Percentiles rank a stretch among this genome's conserved stretches.
Conservation (phyloP, 352 stramenopile species). For the Phytophthora idaei region DNA sequence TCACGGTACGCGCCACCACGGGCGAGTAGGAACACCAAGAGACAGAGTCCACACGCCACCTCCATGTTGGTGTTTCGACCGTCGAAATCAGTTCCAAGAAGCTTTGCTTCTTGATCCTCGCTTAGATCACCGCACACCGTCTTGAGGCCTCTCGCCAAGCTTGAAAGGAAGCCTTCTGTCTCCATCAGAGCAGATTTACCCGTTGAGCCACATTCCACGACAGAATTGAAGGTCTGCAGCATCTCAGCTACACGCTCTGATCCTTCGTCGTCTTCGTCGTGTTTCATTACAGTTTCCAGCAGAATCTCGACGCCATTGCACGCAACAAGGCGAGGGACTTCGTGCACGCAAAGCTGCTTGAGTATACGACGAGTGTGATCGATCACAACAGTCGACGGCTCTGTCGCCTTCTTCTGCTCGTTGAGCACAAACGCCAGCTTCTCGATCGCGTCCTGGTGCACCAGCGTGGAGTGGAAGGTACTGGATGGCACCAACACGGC, state of each 20-base stretch:
- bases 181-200: slow-evolving; percentile 62
- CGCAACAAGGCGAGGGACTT: slow-evolving; percentile 67
- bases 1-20: slow-evolving; percentile 44
- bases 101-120: slow-evolving; percentile 26
- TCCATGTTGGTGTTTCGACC: slow-evolving; percentile 44
- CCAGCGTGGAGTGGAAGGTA: slow-evolving; percentile 50
- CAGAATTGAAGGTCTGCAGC: slow-evolving; percentile 68
- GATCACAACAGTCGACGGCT: slow-evolving; percentile 35
- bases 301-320: slow-evolving; percentile 71
- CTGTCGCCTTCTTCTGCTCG: slow-evolving; percentile 38
- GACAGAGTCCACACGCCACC: slow-evolving; percentile 54
- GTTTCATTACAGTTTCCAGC: slow-evolving; percentile 46
- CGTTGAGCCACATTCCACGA: slow-evolving; percentile 49
- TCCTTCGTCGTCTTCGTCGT: slow-evolving; percentile 15
- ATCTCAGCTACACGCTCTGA: slow-evolving; percentile 48
- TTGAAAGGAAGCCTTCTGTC: slow-evolving; percentile 49
- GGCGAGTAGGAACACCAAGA: slow-evolving; percentile 57
- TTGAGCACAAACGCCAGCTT: slow-evolving; percentile 58
- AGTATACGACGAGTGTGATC: slow-evolving; percentile 52
- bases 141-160: slow-evolving; percentile 42
- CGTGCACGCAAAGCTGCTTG: slow-evolving; percentile 60
- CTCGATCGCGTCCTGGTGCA: slow-evolving; percentile 63
- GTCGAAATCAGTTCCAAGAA: slow-evolving; percentile 28
- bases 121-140: slow-evolving; percentile 25
- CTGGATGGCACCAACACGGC: slow-evolving; percentile 34